A percentile compares a stretch with the other conserved stretches of the same genome.
phyloP scores from a whole-genome alignment of 331 rosid genomes.

The Phaseolus coccineus region DNA sequence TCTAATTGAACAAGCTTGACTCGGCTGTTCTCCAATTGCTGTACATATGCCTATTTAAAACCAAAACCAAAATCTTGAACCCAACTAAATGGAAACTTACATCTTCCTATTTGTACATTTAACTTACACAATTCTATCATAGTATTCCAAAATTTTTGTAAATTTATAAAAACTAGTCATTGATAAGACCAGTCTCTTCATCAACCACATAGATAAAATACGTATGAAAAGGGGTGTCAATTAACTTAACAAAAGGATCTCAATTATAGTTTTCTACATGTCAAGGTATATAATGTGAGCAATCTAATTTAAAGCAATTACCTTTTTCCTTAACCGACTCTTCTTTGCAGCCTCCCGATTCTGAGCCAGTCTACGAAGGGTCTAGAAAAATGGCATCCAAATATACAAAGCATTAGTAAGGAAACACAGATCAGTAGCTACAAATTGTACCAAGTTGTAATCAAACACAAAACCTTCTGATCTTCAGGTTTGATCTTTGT shows the following conservation, averaged over 20 bases:
- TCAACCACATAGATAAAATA: background rate
- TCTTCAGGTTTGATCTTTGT: constrained; percentile 61
- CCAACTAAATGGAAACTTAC: background rate
- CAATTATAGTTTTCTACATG: constrained; percentile 1
- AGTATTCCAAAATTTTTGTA: background rate
- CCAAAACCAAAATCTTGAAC: constrained; percentile 51
- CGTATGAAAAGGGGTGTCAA: background rate
- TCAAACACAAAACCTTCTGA: constrained; percentile 57
- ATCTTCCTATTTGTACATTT: background rate
- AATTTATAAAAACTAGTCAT: constrained; percentile 2
- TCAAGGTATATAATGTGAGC: background rate
- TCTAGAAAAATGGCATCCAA: constrained; percentile 49
- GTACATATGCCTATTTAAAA: constrained; percentile 85
- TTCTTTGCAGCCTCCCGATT: constrained; percentile 90
- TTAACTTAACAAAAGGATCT: background rate
- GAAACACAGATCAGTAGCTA: constrained; percentile 1
- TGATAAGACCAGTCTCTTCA: background rate
- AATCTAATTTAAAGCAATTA: constrained; percentile 37
- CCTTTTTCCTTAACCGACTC: constrained; percentile 87
- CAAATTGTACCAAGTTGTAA: background rate
- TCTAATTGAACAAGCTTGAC: constrained; percentile 71
- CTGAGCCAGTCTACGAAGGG: constrained; percentile 77
- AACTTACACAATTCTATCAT: background rate
- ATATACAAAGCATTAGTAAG: constrained; percentile 5
- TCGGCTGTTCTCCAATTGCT: constrained; percentile 74